Conservation (phyloP, 345 rosid genomes). For the Salix suchowensis region DNA sequence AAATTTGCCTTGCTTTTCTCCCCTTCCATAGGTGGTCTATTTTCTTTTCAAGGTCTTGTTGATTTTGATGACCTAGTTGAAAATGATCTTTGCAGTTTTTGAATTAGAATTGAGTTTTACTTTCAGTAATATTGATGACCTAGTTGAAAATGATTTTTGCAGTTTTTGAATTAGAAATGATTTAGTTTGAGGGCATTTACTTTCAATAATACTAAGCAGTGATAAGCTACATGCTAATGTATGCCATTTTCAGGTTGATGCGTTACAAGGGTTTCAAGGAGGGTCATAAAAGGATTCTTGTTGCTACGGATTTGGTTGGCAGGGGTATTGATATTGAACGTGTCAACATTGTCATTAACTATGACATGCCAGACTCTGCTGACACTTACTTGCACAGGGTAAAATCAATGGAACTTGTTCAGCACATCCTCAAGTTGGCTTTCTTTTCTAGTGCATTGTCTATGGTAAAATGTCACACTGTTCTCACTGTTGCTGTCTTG, state of each 20-base stretch:
- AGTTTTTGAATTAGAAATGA: neutral
- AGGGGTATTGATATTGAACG: slow-evolving; percentile 98
- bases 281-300: slow-evolving; percentile 96
- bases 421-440: neutral
- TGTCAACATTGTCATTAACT: slow-evolving; percentile 95
- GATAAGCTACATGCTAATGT: neutral
- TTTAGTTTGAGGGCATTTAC: neutral
- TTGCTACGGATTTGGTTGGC: slow-evolving; percentile 94
- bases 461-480: neutral
- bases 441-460: neutral
- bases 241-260: slow-evolving; percentile 51
- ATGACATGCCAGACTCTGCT: slow-evolving; percentile 99
- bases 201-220: neutral
- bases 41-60: neutral
- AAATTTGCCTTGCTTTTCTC: neutral
- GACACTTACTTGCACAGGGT: slow-evolving; percentile 99
- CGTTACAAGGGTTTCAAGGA: slow-evolving; percentile 98
- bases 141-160: neutral
- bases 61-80: neutral
- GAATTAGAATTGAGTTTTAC: neutral
- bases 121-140: neutral
- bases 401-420: neutral
- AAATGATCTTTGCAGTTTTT: neutral
- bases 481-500: neutral
- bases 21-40: neutral